phyloP scores from a whole-genome alignment of 768 basidiomycete species.

The Megacollybia marginata region DNA sequence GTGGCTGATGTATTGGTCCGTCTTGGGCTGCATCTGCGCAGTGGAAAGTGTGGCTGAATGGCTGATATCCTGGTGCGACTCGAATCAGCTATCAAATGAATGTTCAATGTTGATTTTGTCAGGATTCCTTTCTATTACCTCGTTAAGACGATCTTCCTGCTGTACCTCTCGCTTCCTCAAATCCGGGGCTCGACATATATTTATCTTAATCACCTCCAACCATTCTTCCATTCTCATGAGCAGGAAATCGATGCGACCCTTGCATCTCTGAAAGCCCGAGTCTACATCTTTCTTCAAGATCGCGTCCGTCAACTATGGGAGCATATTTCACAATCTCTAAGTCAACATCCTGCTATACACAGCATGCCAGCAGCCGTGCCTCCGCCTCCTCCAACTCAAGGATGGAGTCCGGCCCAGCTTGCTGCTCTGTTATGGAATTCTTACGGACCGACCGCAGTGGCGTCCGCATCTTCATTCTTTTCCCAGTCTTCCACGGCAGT shows the following conservation, averaged over 20 bases:
- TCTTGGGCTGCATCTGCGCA: constrained; percentile 73
- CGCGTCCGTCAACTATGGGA: constrained; percentile 62
- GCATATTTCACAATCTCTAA: constrained; percentile 41
- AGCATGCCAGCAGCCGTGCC: constrained; percentile 1
- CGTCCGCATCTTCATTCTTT: constrained; percentile 58
- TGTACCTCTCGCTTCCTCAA: constrained; percentile 88
- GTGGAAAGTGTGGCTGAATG: constrained; percentile 84
- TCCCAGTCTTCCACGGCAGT: constrained; percentile 39
- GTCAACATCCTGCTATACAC: constrained; percentile 19
- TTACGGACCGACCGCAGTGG: constrained; percentile 68
- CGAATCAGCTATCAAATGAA: no score
- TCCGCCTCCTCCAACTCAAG: constrained; percentile 42
- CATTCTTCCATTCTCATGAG: constrained; percentile 80
- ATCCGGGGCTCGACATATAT: constrained; percentile 83
- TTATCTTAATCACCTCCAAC: constrained; percentile 72
- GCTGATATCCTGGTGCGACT: constrained; percentile 74
- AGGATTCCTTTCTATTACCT: constrained; percentile 90
- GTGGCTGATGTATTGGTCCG: constrained; percentile 99
- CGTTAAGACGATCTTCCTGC: constrained; percentile 75
- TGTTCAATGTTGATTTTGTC: neutral
- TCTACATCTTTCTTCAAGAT: constrained; percentile 61
- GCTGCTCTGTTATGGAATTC: constrained; percentile 66
- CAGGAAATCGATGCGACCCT: constrained; percentile 77
- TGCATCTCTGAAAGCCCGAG: constrained; percentile 49
- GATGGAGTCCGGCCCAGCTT: constrained; percentile 56